phyloP scores from a whole-genome alignment of 2,329 filamentous ascomycete species.

The Aspergillus brasiliensis region DNA sequence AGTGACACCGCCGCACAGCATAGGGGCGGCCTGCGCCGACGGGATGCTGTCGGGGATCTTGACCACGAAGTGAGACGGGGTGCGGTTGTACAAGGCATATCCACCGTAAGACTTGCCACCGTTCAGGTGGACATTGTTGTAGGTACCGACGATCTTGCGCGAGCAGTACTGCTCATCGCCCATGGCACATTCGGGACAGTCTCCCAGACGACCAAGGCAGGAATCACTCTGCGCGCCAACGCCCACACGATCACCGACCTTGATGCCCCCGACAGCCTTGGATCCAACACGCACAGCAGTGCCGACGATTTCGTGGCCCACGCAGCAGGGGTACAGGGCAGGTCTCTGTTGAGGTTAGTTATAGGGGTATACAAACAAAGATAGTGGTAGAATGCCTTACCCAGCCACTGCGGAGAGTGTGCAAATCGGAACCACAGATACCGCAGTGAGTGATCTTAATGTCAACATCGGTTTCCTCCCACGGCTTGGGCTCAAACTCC shows the following conservation, averaged over 20 bases:
- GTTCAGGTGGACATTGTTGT: slow-evolving; percentile 42
- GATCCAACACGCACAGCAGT: slow-evolving; percentile 59
- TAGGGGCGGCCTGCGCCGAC: slow-evolving; percentile 62
- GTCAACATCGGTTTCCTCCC: slow-evolving; percentile 66
- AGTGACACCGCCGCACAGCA: slow-evolving; percentile 79
- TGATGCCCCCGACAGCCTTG: slow-evolving; percentile 33
- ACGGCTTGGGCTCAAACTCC: slow-evolving; percentile 64
- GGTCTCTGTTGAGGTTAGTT: slow-evolving; percentile 26
- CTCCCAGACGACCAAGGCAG: slow-evolving; percentile 48
- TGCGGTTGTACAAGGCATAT: slow-evolving; percentile 60
- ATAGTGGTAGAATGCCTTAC: slow-evolving; percentile 23
- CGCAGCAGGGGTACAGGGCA: slow-evolving; percentile 50
- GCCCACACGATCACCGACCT: slow-evolving; percentile 46
- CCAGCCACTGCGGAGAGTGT: slow-evolving; percentile 56
- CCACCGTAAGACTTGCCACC: slow-evolving; percentile 69
- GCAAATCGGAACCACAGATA: slow-evolving; percentile 65
- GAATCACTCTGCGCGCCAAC: slow-evolving; percentile 64
- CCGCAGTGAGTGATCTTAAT: slow-evolving; percentile 67
- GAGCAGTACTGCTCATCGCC: slow-evolving; percentile 44
- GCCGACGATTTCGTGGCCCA: slow-evolving; percentile 68
- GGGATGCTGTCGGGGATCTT: slow-evolving; percentile 57
- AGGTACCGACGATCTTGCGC: slow-evolving; percentile 34
- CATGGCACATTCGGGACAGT: slow-evolving; percentile 57
- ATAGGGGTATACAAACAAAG: background rate
- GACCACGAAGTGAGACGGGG: slow-evolving; percentile 60